Percentiles rank a stretch among this genome's conserved stretches.
These are phyloP conservation scores for Kurtzmaniella quercitrusa DNA, from an alignment of 1,139 yeast genomes.

Conservation along the genomic window DNA sequence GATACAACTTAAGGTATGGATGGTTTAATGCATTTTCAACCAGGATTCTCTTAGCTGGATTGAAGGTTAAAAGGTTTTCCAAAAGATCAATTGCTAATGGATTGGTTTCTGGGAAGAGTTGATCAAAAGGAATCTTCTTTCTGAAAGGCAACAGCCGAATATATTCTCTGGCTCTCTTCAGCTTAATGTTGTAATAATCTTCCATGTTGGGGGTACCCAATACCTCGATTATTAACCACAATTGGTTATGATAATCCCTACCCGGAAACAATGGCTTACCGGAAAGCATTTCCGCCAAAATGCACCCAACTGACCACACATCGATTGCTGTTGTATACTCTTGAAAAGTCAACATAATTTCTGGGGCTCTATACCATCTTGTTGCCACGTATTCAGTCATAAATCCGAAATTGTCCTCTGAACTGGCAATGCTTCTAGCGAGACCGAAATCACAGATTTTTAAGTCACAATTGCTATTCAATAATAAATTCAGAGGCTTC, in stretches of 20 bases:
- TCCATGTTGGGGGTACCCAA: constrained; percentile 87
- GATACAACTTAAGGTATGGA: constrained; percentile 62
- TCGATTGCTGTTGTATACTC: constrained; percentile 94
- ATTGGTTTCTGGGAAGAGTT: constrained; percentile 42
- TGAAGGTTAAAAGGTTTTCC: constrained; percentile 55
- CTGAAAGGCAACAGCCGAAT: constrained; percentile 70
- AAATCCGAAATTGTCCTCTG: constrained; percentile 52
- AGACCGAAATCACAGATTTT: constrained; percentile 94
- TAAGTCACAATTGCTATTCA: constrained; percentile 90
- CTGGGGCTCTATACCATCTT: constrained; percentile 97
- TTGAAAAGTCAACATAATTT: constrained; percentile 90
- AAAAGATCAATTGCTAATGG: constrained; percentile 63
- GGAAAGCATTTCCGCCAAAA: constrained; percentile 84
- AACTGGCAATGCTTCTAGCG: constrained; percentile 52
- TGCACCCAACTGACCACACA: constrained; percentile 96
- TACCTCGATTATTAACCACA: constrained; percentile 80
- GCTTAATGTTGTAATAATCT: constrained; percentile 75
- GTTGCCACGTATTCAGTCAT: constrained; percentile 98
- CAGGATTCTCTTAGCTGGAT: constrained; percentile 60
- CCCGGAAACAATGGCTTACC: constrained; percentile 94
- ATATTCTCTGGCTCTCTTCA: constrained; percentile 83
- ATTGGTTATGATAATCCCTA: constrained; percentile 86
- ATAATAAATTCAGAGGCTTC: constrained; percentile 81
- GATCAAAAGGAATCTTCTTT: constrained; percentile 50
- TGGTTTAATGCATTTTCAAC: constrained; percentile 65